Evolutionary conservation across 2,329 filamentous ascomycete species (phyloP), one percentile per base, ranked within the genome.

Genomic region (Paracorniculantispora psalliotae): DNA sequence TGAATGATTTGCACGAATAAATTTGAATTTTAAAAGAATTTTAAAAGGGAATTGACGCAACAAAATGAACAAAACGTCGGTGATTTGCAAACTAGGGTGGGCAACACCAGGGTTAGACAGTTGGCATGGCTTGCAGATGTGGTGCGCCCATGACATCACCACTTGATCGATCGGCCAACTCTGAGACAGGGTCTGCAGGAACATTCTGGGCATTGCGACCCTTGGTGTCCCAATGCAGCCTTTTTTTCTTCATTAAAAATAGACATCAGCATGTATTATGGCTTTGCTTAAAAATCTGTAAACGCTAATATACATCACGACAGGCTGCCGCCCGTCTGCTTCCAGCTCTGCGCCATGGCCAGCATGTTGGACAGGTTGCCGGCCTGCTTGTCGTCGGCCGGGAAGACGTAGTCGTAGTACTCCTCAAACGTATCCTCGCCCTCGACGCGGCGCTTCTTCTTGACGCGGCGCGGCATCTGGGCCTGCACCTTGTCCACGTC

Each of bases 321-420:
- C 21, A 58, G 56, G 10, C 70, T 73, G 17, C 77, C 79, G 10
- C 76, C 75, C 63, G 79, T 78, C 71, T 89, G 82, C 79, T 96
- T 96, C 91, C 93, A 97, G 65, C 86, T 85, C 72, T 92, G 87
- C 59, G 93, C 92, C 83, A 88, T 88, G 62, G 90, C 87, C 76
- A 97, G 77, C 72, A 97, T 79, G 71, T 89, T 91, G 54, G 90
- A 90, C 73, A 97, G 77, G 67, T 90, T 92, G 65, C 89, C 89
- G 59, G 89, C 88, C 70, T 91, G 88, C 76, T 91, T 85, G 72
- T 97, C 92, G 77, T 97, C 94, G 4, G 91, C 92, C 1, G 94
- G 94, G 84, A 99, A 99, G 35, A 99, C 85, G 68, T 96, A 97
- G 73, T 97, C 94, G 76, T 94, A 85, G 73, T 96, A 97, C 77